These are phyloP conservation scores for Claviceps cyperi DNA, from an alignment of 2,329 filamentous ascomycete species.

Conservation along the genomic window DNA sequence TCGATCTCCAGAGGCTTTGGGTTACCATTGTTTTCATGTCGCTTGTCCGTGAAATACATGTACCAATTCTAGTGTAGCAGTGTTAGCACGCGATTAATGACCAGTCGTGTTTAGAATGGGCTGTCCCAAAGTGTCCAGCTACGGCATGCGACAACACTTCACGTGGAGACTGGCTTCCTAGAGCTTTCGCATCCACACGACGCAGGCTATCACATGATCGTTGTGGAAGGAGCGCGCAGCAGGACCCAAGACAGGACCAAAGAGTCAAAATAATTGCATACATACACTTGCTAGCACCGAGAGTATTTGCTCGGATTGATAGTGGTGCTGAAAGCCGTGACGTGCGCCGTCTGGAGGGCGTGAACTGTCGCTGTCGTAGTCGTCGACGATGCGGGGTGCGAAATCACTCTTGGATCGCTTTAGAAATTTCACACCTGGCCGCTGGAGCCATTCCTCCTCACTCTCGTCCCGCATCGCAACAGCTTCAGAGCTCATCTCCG, in stretches of 20 bases:
- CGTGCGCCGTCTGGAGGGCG: conserved; percentile 43
- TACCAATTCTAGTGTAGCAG: conserved; percentile 64
- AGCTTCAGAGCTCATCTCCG: conserved; percentile 20
- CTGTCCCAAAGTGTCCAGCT: neutral
- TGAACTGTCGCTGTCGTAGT: conserved; percentile 24
- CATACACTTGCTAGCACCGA: conserved; percentile 67
- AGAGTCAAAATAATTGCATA: conserved; percentile 2
- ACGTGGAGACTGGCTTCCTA: neutral
- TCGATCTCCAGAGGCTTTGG: conserved; percentile 53
- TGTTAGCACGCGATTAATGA: neutral
- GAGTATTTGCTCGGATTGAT: conserved; percentile 80
- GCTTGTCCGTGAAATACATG: conserved; percentile 98
- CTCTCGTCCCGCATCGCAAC: conserved; percentile 18
- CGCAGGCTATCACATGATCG: conserved; percentile 3
- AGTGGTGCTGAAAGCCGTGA: conserved; percentile 87
- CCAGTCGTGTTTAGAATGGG: neutral
- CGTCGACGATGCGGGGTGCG: conserved; percentile 26
- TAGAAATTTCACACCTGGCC: conserved; percentile 34
- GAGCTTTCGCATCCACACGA: neutral
- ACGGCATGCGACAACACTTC: neutral
- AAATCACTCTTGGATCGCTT: conserved; percentile 44
- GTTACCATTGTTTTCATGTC: conserved; percentile 86
- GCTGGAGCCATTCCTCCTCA: conserved; percentile 21
- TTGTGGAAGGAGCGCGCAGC: neutral
- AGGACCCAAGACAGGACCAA: neutral